phyloP scores from a whole-genome alignment of 202 grass and related monocot species.

The Musa balbisiana region DNA sequence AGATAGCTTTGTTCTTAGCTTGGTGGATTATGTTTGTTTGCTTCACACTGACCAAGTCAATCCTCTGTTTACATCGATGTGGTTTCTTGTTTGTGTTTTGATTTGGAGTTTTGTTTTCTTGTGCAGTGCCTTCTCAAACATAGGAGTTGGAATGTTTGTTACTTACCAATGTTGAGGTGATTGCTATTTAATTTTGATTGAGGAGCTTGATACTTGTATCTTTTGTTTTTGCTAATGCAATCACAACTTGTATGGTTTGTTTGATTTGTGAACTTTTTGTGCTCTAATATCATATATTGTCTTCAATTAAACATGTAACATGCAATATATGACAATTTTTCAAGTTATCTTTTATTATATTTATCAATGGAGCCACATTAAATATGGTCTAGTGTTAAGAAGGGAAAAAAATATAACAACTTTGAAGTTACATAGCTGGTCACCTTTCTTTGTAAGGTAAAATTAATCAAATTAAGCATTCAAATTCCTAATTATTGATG shows the following conservation, averaged over 20 bases:
- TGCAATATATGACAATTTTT: background rate
- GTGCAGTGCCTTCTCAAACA: constrained; percentile 1
- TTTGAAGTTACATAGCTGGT: no score
- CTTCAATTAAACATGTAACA: background rate
- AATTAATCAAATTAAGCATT: no score
- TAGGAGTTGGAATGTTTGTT: background rate
- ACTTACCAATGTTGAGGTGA: background rate
- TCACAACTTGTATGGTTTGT: background rate
- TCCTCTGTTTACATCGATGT: constrained; percentile 55
- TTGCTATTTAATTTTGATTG: background rate
- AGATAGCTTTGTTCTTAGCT: constrained; percentile 61
- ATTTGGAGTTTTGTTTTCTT: constrained; percentile 20
- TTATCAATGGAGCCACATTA: background rate
- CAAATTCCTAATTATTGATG: no score
- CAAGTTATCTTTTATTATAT: background rate
- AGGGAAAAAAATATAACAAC: no score
- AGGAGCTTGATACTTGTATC: background rate
- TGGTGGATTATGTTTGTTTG: constrained; percentile 59
- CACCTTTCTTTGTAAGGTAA: no score
- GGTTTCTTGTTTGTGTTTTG: constrained; percentile 70
- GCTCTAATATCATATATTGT: background rate
- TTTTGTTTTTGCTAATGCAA: background rate
- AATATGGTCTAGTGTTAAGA: background rate
- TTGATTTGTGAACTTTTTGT: background rate
- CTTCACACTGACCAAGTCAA: constrained; percentile 41